A percentile compares a stretch with the other conserved stretches of the same genome.
Conservation (phyloP, 2,329 filamentous ascomycete genomes). For the Penicillium sp. region DNA sequence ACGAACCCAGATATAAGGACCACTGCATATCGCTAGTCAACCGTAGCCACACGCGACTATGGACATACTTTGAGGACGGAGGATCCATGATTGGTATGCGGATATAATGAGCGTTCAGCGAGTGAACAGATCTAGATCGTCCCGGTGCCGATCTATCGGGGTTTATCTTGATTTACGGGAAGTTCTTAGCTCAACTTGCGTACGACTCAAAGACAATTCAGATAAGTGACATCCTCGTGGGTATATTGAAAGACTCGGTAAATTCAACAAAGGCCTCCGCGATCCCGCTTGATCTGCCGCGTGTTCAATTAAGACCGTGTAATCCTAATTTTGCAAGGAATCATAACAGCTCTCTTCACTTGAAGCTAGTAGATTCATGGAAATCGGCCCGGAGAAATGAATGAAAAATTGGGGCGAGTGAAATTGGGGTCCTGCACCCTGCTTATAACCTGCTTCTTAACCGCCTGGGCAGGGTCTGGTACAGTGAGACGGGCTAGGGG, state of each 20-base stretch:
- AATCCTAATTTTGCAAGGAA: background rate
- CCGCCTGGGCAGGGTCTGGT: background rate
- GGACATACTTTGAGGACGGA: background rate
- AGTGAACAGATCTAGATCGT: background rate
- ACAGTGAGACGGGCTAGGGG: constrained; percentile 3
- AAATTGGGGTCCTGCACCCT: constrained; percentile 5
- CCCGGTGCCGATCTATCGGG: too few relatives aligned
- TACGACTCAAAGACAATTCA: too few relatives aligned
- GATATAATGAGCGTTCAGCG: background rate
- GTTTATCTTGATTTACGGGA: too few relatives aligned
- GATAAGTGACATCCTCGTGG: too few relatives aligned
- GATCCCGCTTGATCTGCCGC: background rate
- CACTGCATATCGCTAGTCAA: background rate
- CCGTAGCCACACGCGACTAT: background rate
- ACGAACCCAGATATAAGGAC: background rate
- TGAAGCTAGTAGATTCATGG: constrained; percentile 4
- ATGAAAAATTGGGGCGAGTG: constrained; percentile 3
- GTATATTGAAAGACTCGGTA: background rate
- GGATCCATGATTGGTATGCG: too few relatives aligned
- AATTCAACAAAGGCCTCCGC: background rate
- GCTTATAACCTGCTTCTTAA: constrained; percentile 5
- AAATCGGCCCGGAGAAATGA: background rate
- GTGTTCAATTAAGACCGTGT: background rate
- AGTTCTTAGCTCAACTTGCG: too few relatives aligned
- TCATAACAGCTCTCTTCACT: background rate